Base-by-base conservation (phyloP, 2,329 filamentous ascomycete genomes). In the Sphaerulina vaccinii region DNA sequence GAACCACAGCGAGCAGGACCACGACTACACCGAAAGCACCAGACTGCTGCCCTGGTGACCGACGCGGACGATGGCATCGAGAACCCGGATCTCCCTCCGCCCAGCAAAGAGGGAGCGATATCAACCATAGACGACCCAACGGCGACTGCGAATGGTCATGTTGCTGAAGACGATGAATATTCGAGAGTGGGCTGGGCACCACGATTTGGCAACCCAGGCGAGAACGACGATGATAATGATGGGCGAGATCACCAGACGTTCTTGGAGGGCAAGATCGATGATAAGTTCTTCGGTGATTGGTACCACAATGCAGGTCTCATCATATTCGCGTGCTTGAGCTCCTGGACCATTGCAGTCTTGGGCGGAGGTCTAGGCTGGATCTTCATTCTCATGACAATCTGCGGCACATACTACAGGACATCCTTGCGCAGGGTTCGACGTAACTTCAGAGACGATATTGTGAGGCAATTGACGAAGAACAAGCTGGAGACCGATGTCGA, bases 301-400 rank as follows among this genome's bases (percentile, higher is more conserved):
- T 99, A 97, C 71, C 91, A 99, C 71, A 99, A 99, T 70, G 85
- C 91, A 2, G 93, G 79, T n/a, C 76, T 99, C 56, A 96, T 99
- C 67, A 79, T 92, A 60, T 96, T 99, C 67, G 90, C 92, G 45
- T 96, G 90, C 68, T 76, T 99, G 46, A 77, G 83, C 23, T 96
- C 92, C 18, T 99, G 92, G 91, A 79, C 96, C 3, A 79, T 96
- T 32, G 92, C 91, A 23, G 79, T 92, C 16, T 77, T 99, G 8
- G 93, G 95, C 37, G 93, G 93, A 55, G 93, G 93, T 18, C 78
- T 99, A 11, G 91, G 83, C 53, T 99, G 92, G 92, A 79, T 99
- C 56, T 86, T 96, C 64, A 82, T 97, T 60, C 79, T 99, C 68
- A 96, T 97, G 88, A 88, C 90, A 19, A 75, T 83, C 59, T 97